phyloP scores from a whole-genome alignment of 1,284 basidiomycete species.

The Cronartium ribicola region DNA sequence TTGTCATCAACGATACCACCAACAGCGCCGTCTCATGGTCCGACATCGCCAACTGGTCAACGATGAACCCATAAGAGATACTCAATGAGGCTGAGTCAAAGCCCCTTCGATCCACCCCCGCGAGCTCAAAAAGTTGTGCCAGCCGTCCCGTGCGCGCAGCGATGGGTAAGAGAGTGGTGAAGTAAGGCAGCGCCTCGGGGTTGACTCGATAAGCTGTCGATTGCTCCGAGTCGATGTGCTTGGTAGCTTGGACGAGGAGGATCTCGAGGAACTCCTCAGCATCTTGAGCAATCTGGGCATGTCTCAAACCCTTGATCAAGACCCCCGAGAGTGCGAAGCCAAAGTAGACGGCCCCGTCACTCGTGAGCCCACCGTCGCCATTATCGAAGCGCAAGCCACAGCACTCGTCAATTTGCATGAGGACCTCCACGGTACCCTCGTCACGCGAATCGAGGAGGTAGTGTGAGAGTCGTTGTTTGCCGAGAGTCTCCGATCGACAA shows the following conservation, averaged over 20 bases:
- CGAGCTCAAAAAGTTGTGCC: conserved; percentile 56
- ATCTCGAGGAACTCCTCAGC: conserved; percentile 39
- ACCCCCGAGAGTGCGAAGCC: conserved; percentile 74
- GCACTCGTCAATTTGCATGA: conserved; percentile 65
- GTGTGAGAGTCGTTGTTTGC: conserved; percentile 64
- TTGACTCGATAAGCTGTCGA: conserved; percentile 52
- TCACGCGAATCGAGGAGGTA: conserved; percentile 65
- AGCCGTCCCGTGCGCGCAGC: conserved; percentile 54
- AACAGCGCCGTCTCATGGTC: conserved; percentile 68
- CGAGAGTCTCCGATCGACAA: conserved; percentile 67
- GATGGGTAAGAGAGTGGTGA: conserved; percentile 70
- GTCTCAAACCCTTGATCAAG: conserved; percentile 78
- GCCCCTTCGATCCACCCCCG: conserved; percentile 58
- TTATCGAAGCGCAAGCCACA: conserved; percentile 70
- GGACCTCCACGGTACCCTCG: conserved; percentile 64
- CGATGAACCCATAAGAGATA: conserved; percentile 57
- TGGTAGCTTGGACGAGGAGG: conserved; percentile 30
- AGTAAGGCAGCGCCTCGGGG: conserved; percentile 69
- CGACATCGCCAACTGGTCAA: conserved; percentile 62
- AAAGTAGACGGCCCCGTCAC: conserved; percentile 57
- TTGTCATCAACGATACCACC: conserved; percentile 67
- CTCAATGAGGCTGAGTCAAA: conserved; percentile 56
- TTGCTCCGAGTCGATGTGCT: conserved; percentile 46
- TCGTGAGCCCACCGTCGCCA: conserved; percentile 20
- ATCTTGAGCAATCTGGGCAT: conserved; percentile 50